Percentiles rank a stretch among this genome's conserved stretches.
Conservation (phyloP, 139 green algal species). For the Coccomyxa sp. region DNA sequence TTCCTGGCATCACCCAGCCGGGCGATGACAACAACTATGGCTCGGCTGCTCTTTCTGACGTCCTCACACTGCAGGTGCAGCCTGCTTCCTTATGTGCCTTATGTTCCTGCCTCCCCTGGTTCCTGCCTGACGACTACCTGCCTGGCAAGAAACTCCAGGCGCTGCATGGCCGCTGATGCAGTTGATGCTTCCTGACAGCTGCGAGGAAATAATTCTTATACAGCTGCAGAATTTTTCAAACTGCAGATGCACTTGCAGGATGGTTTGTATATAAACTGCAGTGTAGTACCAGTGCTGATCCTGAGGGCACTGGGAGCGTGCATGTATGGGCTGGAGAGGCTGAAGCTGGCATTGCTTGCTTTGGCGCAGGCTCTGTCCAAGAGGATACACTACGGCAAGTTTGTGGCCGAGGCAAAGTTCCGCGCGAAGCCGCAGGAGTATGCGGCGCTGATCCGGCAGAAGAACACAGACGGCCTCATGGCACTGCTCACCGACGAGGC, state of each 20-base stretch:
- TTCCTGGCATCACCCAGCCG: constrained; percentile 61
- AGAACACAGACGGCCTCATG: constrained; percentile 86
- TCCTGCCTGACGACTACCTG: neutral
- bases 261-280: too few species aligned
- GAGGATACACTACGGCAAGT: constrained; percentile 98
- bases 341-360: too few species aligned
- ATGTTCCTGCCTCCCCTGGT: neutral
- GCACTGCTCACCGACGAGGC: constrained; percentile 77
- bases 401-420: constrained; percentile 99
- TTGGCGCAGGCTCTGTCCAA: constrained; percentile 84
- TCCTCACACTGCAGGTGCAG: constrained; percentile 34
- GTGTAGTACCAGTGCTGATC: too few species aligned
- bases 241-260: too few species aligned
- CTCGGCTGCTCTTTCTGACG: constrained; percentile 64
- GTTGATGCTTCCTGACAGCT: neutral
- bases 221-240: too few species aligned
- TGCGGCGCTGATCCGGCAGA: constrained; percentile 57
- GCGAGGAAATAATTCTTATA: too few species aligned
- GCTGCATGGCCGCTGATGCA: neutral
- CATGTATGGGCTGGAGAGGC: too few species aligned
- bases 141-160: neutral
- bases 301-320: too few species aligned
- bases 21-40: constrained; percentile 98
- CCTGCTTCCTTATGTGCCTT: neutral
- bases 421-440: constrained; percentile 74